phyloP scores from a whole-genome alignment of 495 filamentous ascomycete species.

The Penicillium tannophilum region DNA sequence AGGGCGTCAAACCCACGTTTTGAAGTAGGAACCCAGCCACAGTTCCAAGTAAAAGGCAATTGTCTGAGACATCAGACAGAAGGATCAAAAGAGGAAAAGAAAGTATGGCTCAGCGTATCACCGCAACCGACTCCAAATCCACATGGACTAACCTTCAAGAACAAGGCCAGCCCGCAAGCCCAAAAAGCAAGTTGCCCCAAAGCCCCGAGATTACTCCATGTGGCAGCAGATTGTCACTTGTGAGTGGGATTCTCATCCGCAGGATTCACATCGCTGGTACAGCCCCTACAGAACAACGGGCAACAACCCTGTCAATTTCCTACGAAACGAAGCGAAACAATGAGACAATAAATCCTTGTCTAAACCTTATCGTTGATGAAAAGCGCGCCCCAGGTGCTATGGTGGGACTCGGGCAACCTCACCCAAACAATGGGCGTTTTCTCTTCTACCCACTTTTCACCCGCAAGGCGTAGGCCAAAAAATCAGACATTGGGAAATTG shows the following conservation, averaged over 20 bases:
- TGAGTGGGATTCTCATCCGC: not conserved
- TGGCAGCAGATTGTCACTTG: conserved; percentile 14
- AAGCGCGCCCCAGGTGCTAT: not conserved
- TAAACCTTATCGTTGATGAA: not conserved
- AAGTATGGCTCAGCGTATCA: conserved; percentile 25
- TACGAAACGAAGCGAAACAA: not conserved
- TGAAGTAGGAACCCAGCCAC: not conserved
- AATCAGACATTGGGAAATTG: not conserved
- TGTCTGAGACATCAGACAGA: conserved; percentile 3
- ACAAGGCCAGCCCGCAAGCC: not conserved
- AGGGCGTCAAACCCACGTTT: not conserved
- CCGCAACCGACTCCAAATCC: not conserved
- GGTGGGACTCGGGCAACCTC: conserved; percentile 4
- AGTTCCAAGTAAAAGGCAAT: not conserved
- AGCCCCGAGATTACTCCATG: conserved; percentile 23
- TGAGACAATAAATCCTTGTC: not conserved
- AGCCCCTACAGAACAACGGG: not conserved
- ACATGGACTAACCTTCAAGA: not conserved
- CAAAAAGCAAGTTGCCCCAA: not conserved
- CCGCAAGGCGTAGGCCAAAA: not conserved
- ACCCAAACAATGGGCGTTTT: not conserved
- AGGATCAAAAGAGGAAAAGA: not conserved
- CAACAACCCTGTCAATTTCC: not conserved
- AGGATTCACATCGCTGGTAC: conserved; percentile 22
- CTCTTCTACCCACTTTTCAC: not conserved